These are phyloP conservation scores for Coniferiporia sulphurascens DNA, from an alignment of 1,284 basidiomycete genomes.

Conservation along the genomic window DNA sequence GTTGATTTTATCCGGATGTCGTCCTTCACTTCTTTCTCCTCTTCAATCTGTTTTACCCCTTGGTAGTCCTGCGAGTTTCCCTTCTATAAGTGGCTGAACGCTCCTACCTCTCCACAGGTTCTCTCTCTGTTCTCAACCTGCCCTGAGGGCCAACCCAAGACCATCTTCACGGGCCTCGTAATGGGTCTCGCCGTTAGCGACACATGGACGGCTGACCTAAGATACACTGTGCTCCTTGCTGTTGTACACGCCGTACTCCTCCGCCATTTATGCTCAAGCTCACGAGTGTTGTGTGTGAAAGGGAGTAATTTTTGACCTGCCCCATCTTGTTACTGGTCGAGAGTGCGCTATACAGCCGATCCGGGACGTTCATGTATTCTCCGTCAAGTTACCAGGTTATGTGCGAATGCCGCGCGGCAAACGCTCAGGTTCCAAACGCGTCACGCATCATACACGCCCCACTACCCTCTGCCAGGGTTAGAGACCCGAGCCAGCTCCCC, in stretches of 20 bases:
- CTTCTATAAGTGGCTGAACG: not conserved
- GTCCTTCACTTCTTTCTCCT: not conserved
- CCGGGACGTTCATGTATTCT: no score
- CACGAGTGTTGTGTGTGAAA: not conserved
- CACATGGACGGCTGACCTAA: conserved; percentile 14
- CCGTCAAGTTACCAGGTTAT: no score
- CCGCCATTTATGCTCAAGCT: conserved; percentile 3
- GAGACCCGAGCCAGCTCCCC: no score
- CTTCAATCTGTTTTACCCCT: not conserved
- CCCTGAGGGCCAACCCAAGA: conserved; percentile 9
- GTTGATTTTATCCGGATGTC: no score
- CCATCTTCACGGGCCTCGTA: conserved; percentile 11
- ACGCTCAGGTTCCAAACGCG: no score
- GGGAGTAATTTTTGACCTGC: no score
- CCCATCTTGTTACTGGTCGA: no score
- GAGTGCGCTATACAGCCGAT: no score
- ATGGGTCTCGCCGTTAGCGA: conserved; percentile 11
- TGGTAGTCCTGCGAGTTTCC: not conserved
- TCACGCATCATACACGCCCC: no score
- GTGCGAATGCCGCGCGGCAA: no score
- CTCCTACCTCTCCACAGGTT: not conserved
- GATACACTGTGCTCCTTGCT: conserved; percentile 4
- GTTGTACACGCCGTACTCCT: conserved; percentile 14
- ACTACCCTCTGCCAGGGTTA: no score
- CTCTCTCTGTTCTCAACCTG: conserved; percentile 7